A percentile compares a stretch with the other conserved stretches of the same genome.
phyloP scores from a whole-genome alignment of 176 grass and related monocot species.

The Chloris gayana region DNA sequence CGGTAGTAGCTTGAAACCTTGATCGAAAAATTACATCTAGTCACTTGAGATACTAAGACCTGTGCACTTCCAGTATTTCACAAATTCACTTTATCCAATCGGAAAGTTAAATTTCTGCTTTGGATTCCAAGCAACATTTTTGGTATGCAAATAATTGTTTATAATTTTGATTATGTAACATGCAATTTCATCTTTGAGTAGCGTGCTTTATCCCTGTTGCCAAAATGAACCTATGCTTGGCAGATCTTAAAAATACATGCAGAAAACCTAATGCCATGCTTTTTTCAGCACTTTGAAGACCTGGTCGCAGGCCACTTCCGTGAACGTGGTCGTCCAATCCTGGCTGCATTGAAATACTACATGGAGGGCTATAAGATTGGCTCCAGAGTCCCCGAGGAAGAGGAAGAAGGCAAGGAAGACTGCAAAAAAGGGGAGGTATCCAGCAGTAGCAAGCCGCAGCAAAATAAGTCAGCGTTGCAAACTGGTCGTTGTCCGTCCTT shows the following conservation, averaged over 20 bases:
- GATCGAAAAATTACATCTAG: neutral
- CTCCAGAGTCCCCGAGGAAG: slow-evolving; percentile 51
- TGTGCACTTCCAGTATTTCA: neutral
- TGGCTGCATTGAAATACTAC: slow-evolving; percentile 77
- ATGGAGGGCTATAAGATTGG: slow-evolving; percentile 69
- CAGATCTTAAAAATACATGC: slow-evolving; percentile 7
- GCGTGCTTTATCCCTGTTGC: neutral
- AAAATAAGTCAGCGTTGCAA: neutral
- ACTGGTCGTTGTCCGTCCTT: slow-evolving; percentile 15
- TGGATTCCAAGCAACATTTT: neutral
- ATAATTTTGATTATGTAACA: no score
- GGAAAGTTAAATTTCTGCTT: neutral
- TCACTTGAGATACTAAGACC: neutral
- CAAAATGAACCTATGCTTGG: neutral
- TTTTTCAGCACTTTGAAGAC: slow-evolving; percentile 86
- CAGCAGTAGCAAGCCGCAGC: slow-evolving; percentile 24
- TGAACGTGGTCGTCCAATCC: slow-evolving; percentile 54
- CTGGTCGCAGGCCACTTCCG: no score
- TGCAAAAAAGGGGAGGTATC: slow-evolving; percentile 13
- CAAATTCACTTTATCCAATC: neutral
- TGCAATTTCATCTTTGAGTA: neutral
- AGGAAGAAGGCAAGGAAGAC: slow-evolving; percentile 26
- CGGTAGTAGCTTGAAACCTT: no score
- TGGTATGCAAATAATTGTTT: slow-evolving; percentile 16
- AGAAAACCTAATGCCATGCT: no score